These are phyloP conservation scores for Aspergillus neotritici DNA, from an alignment of 2,329 filamentous ascomycete species.

Conservation along the genomic window DNA sequence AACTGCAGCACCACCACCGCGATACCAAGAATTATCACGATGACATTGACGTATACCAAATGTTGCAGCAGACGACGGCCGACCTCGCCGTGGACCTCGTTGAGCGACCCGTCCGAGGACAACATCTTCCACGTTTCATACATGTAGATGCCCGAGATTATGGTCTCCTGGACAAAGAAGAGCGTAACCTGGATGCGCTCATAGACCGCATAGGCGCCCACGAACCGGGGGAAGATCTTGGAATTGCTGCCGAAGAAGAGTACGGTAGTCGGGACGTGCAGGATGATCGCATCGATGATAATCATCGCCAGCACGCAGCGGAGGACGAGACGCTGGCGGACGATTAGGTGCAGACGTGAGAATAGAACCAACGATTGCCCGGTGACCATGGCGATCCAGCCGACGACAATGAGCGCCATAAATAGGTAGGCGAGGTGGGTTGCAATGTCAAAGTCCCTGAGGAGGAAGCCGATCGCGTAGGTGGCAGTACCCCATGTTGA, in stretches of 20 bases:
- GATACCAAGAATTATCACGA: constrained; percentile 8
- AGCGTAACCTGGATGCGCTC: constrained; percentile 49
- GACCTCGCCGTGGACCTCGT: no score
- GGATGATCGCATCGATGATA: constrained; percentile 33
- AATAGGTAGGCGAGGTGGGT: constrained; percentile 19
- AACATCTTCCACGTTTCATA: constrained; percentile 46
- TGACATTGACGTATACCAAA: constrained; percentile 7
- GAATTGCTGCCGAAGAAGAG: constrained; percentile 31
- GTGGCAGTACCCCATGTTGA: background rate
- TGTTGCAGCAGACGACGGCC: constrained; percentile 5
- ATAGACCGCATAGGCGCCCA: constrained; percentile 31
- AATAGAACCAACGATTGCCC: constrained; percentile 43
- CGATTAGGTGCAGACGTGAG: constrained; percentile 41
- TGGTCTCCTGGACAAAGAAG: constrained; percentile 49
- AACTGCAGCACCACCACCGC: constrained; percentile 7
- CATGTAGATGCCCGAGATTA: constrained; percentile 48
- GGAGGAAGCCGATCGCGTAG: constrained; percentile 2
- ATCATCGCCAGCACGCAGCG: constrained; percentile 36
- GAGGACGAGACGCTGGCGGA: constrained; percentile 28
- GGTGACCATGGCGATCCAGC: constrained; percentile 39
- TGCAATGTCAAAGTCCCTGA: background rate
- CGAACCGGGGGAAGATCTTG: background rate
- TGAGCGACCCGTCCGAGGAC: no score
- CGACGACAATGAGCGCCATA: constrained; percentile 31
- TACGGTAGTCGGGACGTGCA: constrained; percentile 38